These are phyloP conservation scores for Penicillium psychrosexuale DNA, from an alignment of 2,329 filamentous ascomycete species.

Conservation along the genomic window DNA sequence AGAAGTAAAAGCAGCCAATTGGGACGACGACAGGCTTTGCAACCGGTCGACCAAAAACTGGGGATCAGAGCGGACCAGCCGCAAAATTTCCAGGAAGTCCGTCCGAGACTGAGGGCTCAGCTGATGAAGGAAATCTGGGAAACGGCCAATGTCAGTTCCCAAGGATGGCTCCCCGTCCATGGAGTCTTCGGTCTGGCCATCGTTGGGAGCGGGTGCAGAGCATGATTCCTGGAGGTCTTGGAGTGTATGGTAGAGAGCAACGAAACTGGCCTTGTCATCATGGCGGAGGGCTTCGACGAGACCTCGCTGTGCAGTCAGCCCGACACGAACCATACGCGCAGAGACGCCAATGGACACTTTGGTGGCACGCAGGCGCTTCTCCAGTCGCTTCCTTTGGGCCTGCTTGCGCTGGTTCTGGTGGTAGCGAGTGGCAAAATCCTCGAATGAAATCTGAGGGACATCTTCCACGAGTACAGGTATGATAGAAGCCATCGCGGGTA, in stretches of 20 bases:
- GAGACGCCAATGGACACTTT: constrained; percentile 45
- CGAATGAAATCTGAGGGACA: constrained; percentile 37
- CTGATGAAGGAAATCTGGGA: constrained; percentile 53
- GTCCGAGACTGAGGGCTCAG: constrained; percentile 72
- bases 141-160: constrained; percentile 38
- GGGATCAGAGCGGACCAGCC: constrained; percentile 77
- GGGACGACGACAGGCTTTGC: constrained; percentile 68
- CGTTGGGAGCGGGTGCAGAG: constrained; percentile 30
- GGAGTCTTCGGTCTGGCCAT: constrained; percentile 34
- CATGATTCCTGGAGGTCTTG: constrained; percentile 46
- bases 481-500: constrained; percentile 6
- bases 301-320: constrained; percentile 42
- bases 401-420: constrained; percentile 44
- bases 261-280: constrained; percentile 46
- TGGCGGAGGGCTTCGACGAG: constrained; percentile 46
- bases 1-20: constrained; percentile 73
- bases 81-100: constrained; percentile 74
- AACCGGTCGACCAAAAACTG: constrained; percentile 84
- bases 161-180: constrained; percentile 31
- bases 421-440: constrained; percentile 44
- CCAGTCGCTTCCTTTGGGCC: constrained; percentile 39
- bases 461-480: constrained; percentile 4
- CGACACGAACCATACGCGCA: constrained; percentile 42
- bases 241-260: constrained; percentile 44
- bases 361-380: constrained; percentile 40